Base-by-base conservation (phyloP, 2,329 filamentous ascomycete species). In the Lecanicillium sp. region DNA sequence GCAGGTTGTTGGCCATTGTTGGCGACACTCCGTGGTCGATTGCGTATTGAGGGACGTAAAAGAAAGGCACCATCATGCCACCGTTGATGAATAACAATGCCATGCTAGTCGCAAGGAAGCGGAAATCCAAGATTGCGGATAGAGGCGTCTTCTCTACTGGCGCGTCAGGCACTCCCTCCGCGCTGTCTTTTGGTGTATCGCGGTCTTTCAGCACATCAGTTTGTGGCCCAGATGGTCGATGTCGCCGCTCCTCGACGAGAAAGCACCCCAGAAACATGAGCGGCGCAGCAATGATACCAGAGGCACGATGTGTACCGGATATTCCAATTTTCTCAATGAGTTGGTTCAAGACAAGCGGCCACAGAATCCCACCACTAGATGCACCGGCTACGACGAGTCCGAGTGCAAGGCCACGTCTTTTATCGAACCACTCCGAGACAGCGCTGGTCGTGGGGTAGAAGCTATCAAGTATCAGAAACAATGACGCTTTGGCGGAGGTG, bases 371-470 rank as follows among this genome's bases (percentile, higher is more conserved):
- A 12, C 62, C 62, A 9, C 62, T 36, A 1, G 61, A 62, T 2
- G 60, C 56, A 5, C 62, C 62, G 4, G 61, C 56, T 11, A 58
- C 54, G 32, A 58, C 56, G 9, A 64, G 35, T 2, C 62, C 61
- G 0, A 64, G 54, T 10, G 60, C 61, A 15, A 64, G 51, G 14
- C 53, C 58, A 23, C 62, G 54, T 4, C 51, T 56, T 27, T 55
- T 47, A 29, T 60, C 53, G 49, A 64, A 65, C 61, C 62, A 64
- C 20, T 59, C 57, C 0, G 58, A 54, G 15, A 64, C 58, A 48
- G 59, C 53, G 5, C 59, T 51, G 11, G 53, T 54, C 3, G 60
- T 55, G 3, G 68, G 67, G 19, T 65, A 58, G 43, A 56, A 62
- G 3, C 59, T 60, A 36, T 9, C 46, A n/a, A 36, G n/a, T 4